These are phyloP conservation scores for Perkinsus chesapeaki DNA, from an alignment of 169 alveolate species.

Conservation along the genomic window DNA sequence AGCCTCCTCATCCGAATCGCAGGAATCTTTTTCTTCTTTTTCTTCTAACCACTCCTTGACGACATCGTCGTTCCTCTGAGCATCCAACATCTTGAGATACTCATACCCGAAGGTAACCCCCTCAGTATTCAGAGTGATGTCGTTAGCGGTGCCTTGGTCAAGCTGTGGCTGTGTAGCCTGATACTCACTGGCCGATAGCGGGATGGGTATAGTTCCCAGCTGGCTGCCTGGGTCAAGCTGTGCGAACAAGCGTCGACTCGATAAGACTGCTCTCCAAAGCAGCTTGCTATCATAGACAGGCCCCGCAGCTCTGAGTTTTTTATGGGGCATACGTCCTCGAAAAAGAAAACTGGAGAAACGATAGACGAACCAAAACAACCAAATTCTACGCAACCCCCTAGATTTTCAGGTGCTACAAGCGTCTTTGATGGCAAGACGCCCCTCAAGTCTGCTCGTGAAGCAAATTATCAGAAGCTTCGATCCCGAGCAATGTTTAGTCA, in stretches of 20 bases:
- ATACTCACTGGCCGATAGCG: neutral
- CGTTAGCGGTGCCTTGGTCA: neutral
- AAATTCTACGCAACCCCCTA: too few species aligned
- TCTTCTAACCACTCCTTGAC: neutral
- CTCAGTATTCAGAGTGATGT: neutral
- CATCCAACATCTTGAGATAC: neutral
- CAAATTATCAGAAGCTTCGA: too few species aligned
- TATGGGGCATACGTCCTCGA: too few species aligned
- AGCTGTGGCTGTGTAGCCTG: neutral
- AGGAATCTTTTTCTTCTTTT: neutral
- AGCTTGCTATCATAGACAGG: neutral
- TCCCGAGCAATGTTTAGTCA: too few species aligned
- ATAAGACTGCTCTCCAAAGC: neutral
- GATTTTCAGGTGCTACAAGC: too few species aligned
- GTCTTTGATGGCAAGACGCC: too few species aligned
- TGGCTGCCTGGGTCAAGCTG: neutral
- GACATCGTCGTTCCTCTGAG: neutral
- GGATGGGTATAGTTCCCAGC: neutral
- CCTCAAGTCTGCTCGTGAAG: too few species aligned
- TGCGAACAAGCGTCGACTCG: neutral
- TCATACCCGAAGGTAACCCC: neutral
- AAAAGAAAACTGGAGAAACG: too few species aligned
- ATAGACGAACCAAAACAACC: too few species aligned
- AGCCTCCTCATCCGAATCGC: neutral
- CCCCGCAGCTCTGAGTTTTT: neutral